phyloP scores from a whole-genome alignment of 306 rosid species.

The Lagenaria siceraria region DNA sequence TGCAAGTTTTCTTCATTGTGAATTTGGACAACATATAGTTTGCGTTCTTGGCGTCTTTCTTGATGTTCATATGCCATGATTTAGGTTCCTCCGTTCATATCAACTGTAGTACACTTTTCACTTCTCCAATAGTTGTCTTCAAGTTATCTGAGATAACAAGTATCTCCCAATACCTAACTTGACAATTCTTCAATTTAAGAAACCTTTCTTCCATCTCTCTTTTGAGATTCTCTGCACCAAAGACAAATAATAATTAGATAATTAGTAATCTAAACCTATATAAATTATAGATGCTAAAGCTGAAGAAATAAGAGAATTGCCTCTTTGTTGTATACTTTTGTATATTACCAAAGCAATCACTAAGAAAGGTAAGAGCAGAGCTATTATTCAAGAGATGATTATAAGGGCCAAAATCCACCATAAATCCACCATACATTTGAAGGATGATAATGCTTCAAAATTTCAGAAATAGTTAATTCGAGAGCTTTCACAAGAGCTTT shows the following conservation, averaged over 20 bases:
- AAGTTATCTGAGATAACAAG: slow-evolving; percentile 22
- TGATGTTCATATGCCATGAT: no score
- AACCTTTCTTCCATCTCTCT: background rate
- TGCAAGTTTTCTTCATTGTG: no score
- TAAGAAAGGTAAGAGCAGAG: background rate
- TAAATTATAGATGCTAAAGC: background rate
- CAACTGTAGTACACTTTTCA: slow-evolving; percentile 30
- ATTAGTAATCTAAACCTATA: slow-evolving; percentile 1
- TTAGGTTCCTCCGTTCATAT: no score
- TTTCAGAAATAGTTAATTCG: no score
- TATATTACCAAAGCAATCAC: background rate
- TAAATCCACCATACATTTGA: no score
- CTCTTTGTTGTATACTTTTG: slow-evolving; percentile 11
- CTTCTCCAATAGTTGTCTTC: slow-evolving; percentile 21
- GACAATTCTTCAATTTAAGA: slow-evolving; percentile 11
- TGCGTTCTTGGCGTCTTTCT: no score
- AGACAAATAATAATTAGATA: background rate
- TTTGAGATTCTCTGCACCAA: background rate
- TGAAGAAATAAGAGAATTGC: background rate
- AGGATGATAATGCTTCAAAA: no score
- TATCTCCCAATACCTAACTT: slow-evolving; percentile 15
- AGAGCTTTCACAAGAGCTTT: no score
- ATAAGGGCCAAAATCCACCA: slow-evolving; percentile 29
- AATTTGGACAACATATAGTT: no score
- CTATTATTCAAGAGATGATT: slow-evolving; percentile 3